These are phyloP conservation scores for Ochetophila trinervis DNA, from an alignment of 306 rosid species.

Conservation along the genomic window DNA sequence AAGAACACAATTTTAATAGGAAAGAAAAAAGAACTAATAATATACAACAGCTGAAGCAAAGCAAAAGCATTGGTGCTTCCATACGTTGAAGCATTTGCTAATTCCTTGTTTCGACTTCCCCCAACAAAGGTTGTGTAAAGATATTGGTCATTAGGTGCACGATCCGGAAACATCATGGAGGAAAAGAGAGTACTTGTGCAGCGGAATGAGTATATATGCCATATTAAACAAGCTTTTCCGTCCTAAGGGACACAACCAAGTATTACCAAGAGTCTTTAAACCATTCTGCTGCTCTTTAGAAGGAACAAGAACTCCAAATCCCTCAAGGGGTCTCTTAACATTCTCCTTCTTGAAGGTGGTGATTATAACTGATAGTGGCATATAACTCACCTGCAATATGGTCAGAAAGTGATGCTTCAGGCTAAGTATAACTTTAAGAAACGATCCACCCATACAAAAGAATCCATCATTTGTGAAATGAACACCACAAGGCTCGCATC, in stretches of 20 bases:
- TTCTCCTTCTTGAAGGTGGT: constrained; percentile 78
- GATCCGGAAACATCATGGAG: constrained; percentile 95
- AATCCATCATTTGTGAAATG: not conserved
- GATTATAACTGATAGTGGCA: constrained; percentile 77
- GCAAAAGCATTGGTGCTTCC: constrained; percentile 15
- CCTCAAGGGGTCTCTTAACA: constrained; percentile 85
- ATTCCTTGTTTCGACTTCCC: constrained; percentile 70
- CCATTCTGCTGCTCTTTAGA: constrained; percentile 77
- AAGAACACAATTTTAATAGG: not conserved
- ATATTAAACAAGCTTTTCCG: constrained; percentile 10
- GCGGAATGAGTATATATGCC: constrained; percentile 23
- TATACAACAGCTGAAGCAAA: constrained; percentile 8
- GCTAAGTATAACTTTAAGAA: not conserved
- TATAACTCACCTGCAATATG: constrained; percentile 56
- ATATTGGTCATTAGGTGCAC: constrained; percentile 67
- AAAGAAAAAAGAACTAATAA: constrained; percentile 17
- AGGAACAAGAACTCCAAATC: constrained; percentile 96
- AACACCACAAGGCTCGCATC: not conserved
- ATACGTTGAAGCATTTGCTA: constrained; percentile 79
- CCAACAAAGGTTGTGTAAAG: constrained; percentile 91
- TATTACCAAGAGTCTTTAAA: constrained; percentile 81
- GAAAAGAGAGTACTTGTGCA: constrained; percentile 84
- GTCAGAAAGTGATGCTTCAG: not conserved
- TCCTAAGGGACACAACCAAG: constrained; percentile 25
- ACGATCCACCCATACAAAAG: not conserved